Evolutionary conservation across 169 alveolate genomes (phyloP), one percentile per base, ranked within the genome.

Genomic region (Plasmodium gaboni): DNA sequence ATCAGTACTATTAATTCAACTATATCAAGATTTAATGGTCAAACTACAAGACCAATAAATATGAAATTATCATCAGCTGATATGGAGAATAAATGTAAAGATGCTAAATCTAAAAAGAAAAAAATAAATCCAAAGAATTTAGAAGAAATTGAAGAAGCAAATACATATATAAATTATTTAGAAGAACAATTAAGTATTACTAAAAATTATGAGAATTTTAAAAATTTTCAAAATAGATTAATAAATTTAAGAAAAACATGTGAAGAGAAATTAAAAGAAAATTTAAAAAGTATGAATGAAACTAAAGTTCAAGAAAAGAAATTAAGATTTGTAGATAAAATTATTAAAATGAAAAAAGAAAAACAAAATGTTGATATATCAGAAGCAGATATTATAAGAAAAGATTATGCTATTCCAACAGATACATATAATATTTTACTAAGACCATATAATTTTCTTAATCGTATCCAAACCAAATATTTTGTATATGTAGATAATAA

Each of bases 151-250:
- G 83, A 80, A 80, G 90, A 80, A 80, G 83, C 69, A 15, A 55
- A 80, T 50, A 80, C 90, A 9, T 80, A 80, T 46, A 80, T 80
- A 2, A 80, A 65, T 15, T 80, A 67, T 46, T 60, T 80, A 68
- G 90, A 80, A 61, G 90, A 80, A 51, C 90, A 80, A 80, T 80
- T 80, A 67, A 51, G n/a, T 53, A 67, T 80, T 9, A 68, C 90
- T 0, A 80, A 80, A 51, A 80, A 80, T 68, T 80, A 80, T 60
- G 90, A 80, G 38, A 80, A 28, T 22, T 80, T 80, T 80, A 80
- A 80, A 80, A 67, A 26, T 12, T 80, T 67, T n/a, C 90, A 80
- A 61, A 80, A 80, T 71, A 61, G 73, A 7, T 50, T 80, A 46
- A 28, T 51, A 26, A 55, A 61, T 6, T 65, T 80, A 48, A 80